phyloP scores from a whole-genome alignment of 192 early-diverging fungal species.

The Gryganskiella cystojenkinii region DNA sequence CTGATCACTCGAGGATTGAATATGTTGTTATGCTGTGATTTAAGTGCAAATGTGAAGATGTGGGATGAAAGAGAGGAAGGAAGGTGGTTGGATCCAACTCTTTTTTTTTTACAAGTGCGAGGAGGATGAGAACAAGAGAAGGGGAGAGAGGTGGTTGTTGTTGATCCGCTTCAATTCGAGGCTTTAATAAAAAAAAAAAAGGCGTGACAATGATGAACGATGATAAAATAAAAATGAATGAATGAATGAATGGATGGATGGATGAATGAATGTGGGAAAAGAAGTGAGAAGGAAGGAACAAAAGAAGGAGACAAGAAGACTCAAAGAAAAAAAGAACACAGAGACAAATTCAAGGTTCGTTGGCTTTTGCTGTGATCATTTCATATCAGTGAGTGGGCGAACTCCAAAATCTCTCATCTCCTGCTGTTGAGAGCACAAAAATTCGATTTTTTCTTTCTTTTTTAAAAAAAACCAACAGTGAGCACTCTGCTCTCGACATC shows the following conservation, averaged over 20 bases:
- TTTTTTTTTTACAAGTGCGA: no score
- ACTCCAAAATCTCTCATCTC: no score
- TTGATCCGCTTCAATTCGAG: not conserved
- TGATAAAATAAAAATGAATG: not conserved
- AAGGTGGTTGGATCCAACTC: no score
- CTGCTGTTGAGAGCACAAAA: no score
- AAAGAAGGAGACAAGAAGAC: not conserved
- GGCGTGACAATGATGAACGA: not conserved
- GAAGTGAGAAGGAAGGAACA: not conserved
- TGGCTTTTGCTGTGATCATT: no score
- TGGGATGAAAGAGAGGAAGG: not conserved
- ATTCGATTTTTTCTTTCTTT: constrained; percentile 6
- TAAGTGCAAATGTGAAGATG: not conserved
- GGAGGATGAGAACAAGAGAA: not conserved
- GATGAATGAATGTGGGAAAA: not conserved
- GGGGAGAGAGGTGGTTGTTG: not conserved
- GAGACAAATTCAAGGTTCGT: no score
- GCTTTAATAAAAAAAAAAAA: not conserved
- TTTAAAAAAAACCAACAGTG: no score
- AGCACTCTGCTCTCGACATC: no score
- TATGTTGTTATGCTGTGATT: not conserved
- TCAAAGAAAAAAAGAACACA: no score
- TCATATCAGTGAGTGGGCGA: no score
- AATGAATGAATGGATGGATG: not conserved
- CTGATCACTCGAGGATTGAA: not conserved